A percentile compares a stretch with the other conserved stretches of the same genome.
Conservation (phyloP, 257 asterid species). For the Osmanthus fragrans region DNA sequence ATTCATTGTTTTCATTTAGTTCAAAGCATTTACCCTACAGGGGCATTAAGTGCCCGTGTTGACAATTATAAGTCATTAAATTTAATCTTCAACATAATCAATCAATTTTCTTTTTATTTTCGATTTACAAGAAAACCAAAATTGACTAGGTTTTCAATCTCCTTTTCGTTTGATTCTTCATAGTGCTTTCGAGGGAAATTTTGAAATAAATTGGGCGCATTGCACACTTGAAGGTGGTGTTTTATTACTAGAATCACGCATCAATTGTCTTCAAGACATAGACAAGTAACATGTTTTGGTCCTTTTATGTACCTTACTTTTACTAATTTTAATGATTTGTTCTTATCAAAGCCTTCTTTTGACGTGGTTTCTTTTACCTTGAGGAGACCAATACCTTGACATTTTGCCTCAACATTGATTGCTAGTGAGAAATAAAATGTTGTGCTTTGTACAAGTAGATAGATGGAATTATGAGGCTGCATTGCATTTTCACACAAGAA, state of each 20-base stretch:
- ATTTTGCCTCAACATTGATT: background rate
- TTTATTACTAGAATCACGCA: constrained; percentile 25
- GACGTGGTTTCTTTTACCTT: background rate
- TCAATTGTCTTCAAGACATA: constrained; percentile 28
- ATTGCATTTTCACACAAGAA: background rate
- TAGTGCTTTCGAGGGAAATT: background rate
- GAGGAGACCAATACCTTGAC: background rate
- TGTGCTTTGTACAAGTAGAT: background rate
- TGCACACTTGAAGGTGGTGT: constrained; percentile 7
- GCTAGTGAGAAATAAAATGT: background rate
- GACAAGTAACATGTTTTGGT: constrained; percentile 33
- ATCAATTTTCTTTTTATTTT: background rate
- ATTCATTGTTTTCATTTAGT: background rate
- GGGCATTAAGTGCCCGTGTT: background rate
- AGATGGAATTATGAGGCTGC: background rate
- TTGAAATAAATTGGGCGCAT: background rate
- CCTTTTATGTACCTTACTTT: constrained; percentile 15
- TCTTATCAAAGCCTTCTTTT: background rate
- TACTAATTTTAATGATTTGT: constrained; percentile 22
- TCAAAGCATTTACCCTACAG: background rate
- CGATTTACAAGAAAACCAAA: background rate
- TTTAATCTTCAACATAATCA: background rate
- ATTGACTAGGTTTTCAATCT: background rate
- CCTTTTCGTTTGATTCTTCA: background rate
- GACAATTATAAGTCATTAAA: too few relatives aligned